Evolutionary conservation across 345 rosid genomes (phyloP).

Genomic region (Sisymbrium irio): DNA sequence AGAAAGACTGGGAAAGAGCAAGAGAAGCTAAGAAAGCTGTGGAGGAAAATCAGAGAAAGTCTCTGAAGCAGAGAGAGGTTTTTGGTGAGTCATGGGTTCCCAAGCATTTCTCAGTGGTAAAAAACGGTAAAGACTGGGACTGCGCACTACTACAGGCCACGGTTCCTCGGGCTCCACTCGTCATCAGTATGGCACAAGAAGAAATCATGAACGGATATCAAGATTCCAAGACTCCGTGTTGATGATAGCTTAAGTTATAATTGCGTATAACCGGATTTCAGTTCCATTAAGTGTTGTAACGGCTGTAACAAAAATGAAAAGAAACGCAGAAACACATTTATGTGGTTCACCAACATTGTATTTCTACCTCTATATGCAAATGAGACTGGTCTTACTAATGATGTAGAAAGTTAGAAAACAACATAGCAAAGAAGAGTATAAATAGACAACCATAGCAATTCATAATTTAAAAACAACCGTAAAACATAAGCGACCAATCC

Average conservation of each 20-base stretch:
- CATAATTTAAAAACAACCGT: not conserved
- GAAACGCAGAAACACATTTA: too few species aligned
- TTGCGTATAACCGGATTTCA: too few species aligned
- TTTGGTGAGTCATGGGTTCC: constrained; percentile 61
- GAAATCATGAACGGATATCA: not conserved
- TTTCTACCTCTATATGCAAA: too few species aligned
- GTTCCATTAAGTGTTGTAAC: too few species aligned
- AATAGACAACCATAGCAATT: not conserved
- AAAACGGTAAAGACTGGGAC: constrained; percentile 50
- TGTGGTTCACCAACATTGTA: too few species aligned
- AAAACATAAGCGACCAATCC: not conserved
- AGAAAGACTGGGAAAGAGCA: constrained; percentile 68
- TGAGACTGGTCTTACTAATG: too few species aligned
- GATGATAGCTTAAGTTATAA: not conserved
- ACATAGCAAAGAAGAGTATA: not conserved
- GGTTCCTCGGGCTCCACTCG: constrained; percentile 68
- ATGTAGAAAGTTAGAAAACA: not conserved
- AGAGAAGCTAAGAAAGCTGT: constrained; percentile 60
- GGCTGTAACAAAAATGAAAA: too few species aligned
- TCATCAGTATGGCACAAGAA: not conserved
- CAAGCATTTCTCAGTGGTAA: constrained; percentile 47
- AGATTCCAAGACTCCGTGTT: constrained; percentile 3
- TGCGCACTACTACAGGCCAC: constrained; percentile 44
- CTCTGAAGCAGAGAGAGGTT: constrained; percentile 45
- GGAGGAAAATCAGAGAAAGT: constrained; percentile 63